These are phyloP conservation scores for Dunaliella salina DNA, from an alignment of 163 green algal genomes.

Conservation along the genomic window DNA sequence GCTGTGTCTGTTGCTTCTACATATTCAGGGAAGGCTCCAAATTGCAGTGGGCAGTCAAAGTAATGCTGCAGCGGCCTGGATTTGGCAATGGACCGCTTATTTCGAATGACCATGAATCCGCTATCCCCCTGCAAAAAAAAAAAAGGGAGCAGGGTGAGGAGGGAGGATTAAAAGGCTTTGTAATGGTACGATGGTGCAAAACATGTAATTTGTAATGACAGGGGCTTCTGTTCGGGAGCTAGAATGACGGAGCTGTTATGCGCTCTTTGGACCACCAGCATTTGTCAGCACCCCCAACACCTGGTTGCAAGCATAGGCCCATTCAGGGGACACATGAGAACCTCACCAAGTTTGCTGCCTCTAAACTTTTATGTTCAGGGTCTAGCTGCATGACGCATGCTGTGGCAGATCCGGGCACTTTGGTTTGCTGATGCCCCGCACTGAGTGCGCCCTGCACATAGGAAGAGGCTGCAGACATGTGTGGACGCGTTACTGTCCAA, in stretches of 20 bases:
- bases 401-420: slow-evolving; percentile 61
- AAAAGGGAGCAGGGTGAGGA: too few relatives aligned
- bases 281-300: too few relatives aligned
- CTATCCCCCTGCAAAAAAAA: slow-evolving; percentile 60
- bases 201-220: too few relatives aligned
- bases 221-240: too few relatives aligned
- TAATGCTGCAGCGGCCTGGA: slow-evolving; percentile 70
- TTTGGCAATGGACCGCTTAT: slow-evolving; percentile 39
- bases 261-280: too few relatives aligned
- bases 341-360: slow-evolving; percentile 59
- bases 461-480: not conserved
- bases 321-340: too few relatives aligned
- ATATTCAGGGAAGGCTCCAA: slow-evolving; percentile 63
- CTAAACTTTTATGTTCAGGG: slow-evolving; percentile 27
- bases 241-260: too few relatives aligned
- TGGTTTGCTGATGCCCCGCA: slow-evolving; percentile 53
- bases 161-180: too few relatives aligned
- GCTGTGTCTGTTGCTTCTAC: slow-evolving; percentile 65
- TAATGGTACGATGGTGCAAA: too few relatives aligned
- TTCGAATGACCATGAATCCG: slow-evolving; percentile 62
- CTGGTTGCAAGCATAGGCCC: too few relatives aligned
- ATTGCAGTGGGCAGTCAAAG: slow-evolving; percentile 80
- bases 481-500: too few relatives aligned
- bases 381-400: slow-evolving; percentile 61
- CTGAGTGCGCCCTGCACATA: slow-evolving; percentile 43